Base-by-base conservation (phyloP, 805 yeast genomes). In the Starmerella etchellsii region DNA sequence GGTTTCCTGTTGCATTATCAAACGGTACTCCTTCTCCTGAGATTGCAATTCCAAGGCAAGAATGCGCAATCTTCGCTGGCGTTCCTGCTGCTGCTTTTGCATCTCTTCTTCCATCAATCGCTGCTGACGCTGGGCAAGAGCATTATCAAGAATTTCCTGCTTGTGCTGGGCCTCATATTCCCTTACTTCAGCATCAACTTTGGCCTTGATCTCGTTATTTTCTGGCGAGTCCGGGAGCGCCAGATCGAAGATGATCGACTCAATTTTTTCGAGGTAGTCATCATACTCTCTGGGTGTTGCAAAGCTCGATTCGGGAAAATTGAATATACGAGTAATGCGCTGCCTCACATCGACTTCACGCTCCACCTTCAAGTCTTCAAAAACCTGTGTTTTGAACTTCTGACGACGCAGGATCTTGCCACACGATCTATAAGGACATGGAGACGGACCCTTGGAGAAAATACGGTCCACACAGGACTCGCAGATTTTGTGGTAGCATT, bases 401-500 rank as follows among this genome's bases (percentile, higher is more conserved):
- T 83, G 83, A 68, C 81, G 82, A 51, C 98, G 68, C 47, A 91
- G 65, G 10, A 78, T 82, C 65, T 80, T 83, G 42, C 78, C 85
- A 65, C 99, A 91, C 39, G 78, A 76, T 3, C 85, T 81, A 58
- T 87, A 88, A 1, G 98, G 98, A 58, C 99, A 91, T 18, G 87
- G 91, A 0, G 95, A 91, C 0, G 98, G 98, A 3, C 99, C 99
- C 37, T 81, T 65, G 6, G 94, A 75, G 57, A 82, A 91, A 40
- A 91, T 87, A 49, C 98, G 71, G 60, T 91, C 97, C 32, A 88
- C 97, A 63, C 98, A 91, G 1, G 94, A 76, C 44, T 62, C 96
- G 64, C 99, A 91, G 60, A 91, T 88, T 67, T 84, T 88, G 58
- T 91, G 99, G 58, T 91, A 91, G 63, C 99, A 91, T 60, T 91